These are phyloP conservation scores for Sabuloglossum arenarium DNA, from an alignment of 495 filamentous ascomycete species.

Conservation along the genomic window DNA sequence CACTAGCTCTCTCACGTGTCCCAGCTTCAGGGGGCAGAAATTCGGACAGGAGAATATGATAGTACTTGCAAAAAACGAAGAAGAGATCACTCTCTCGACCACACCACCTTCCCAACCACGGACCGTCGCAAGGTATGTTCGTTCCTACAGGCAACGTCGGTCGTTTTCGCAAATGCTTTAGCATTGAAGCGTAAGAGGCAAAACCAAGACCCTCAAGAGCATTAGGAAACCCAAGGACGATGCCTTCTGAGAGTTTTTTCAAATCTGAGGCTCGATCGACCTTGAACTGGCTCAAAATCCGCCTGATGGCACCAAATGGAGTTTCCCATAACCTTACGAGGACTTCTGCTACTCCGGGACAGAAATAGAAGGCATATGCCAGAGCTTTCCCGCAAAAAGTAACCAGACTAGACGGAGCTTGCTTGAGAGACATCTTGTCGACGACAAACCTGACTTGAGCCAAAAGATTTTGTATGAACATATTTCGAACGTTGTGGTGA, in stretches of 20 bases:
- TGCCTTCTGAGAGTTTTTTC: constrained; percentile 25
- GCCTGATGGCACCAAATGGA: constrained; percentile 39
- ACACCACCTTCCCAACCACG: constrained; percentile 72
- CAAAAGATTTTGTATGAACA: constrained; percentile 70
- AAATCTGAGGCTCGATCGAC: constrained; percentile 19
- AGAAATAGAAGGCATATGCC: constrained; percentile 94
- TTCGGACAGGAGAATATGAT: constrained; percentile 62
- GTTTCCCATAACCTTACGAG: constrained; percentile 69
- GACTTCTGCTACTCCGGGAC: constrained; percentile 70
- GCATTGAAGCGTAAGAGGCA: constrained; percentile 37
- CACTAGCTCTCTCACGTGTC: constrained; percentile 38
- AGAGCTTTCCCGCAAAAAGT: constrained; percentile 85
- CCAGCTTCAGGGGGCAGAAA: constrained; percentile 49
- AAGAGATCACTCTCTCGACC: constrained; percentile 85
- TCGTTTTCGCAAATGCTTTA: constrained; percentile 43
- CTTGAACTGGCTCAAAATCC: constrained; percentile 47
- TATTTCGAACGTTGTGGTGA: constrained; percentile 81
- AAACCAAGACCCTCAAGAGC: constrained; percentile 52
- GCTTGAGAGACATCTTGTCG: constrained; percentile 74
- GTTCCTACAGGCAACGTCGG: constrained; percentile 40
- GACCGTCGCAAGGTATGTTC: constrained; percentile 66
- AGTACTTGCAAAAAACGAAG: constrained; percentile 85
- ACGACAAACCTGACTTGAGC: constrained; percentile 78
- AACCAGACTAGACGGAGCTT: constrained; percentile 80
- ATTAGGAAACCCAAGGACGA: constrained; percentile 52